These are phyloP conservation scores for Adenanthera pavonina DNA, from an alignment of 306 rosid genomes.

Conservation along the genomic window DNA sequence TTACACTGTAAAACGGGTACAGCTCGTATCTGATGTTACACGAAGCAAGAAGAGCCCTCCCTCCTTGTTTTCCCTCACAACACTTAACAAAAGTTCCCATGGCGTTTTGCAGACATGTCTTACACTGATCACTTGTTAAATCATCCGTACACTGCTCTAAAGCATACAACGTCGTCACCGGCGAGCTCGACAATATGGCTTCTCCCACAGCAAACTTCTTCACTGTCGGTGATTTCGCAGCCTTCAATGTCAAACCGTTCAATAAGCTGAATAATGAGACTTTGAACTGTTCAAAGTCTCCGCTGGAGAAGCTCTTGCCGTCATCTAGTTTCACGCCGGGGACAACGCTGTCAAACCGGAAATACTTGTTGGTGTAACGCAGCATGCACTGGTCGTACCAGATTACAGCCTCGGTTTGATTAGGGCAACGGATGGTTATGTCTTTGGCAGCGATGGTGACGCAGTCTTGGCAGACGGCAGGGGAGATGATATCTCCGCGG, in stretches of 20 bases:
- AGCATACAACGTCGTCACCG: slow-evolving; percentile 27
- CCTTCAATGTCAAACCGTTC: not conserved
- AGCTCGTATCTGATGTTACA: slow-evolving; percentile 50
- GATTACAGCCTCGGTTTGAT: not conserved
- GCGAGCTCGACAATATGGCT: not conserved
- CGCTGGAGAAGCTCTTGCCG: not conserved
- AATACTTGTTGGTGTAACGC: not conserved
- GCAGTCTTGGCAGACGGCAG: not conserved
- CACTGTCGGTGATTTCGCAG: not conserved
- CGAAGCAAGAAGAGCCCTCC: slow-evolving; percentile 32
- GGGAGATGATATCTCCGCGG: not conserved
- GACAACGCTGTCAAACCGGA: not conserved
- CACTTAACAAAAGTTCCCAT: slow-evolving; percentile 25
- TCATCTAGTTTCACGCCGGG: not conserved
- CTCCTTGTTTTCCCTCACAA: slow-evolving; percentile 50
- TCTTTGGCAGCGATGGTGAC: not conserved
- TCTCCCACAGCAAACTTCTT: slow-evolving; percentile 30
- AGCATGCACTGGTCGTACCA: slow-evolving; percentile 7
- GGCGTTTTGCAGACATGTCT: slow-evolving; percentile 38
- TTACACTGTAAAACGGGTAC: slow-evolving; percentile 42
- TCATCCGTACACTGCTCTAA: slow-evolving; percentile 33
- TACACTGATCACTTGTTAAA: not conserved
- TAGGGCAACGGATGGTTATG: not conserved
- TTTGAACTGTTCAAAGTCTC: not conserved
- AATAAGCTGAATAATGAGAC: not conserved